Base-by-base conservation (phyloP, 2,329 filamentous ascomycete species). In the Sordariomycetes sp. region DNA sequence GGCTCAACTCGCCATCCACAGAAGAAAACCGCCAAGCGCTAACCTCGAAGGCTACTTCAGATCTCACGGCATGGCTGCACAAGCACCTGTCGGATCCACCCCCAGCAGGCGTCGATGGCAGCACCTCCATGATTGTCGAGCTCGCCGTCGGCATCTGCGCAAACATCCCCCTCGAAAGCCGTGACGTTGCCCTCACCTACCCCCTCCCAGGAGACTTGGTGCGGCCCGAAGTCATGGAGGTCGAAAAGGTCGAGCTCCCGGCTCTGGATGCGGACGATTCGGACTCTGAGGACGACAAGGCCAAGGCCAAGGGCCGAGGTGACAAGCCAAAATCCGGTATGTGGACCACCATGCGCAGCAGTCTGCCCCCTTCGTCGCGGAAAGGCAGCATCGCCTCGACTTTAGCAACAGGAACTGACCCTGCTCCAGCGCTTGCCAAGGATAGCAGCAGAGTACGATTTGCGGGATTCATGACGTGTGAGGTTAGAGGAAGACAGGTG, bases 51-150 rank as follows among this genome's bases (percentile, higher is more conserved):
- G 71, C 85, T 11, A 82, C 86, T 8, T 66, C 66, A 31, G 78
- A 77, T 43, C 66, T 90, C 36, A 79, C 79, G 3, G 75, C 72
- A 5, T 77, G 72, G 20, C 61, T 98, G 21, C 78, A 80, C 40
- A 76, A 82, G 49, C 79, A 85, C 49, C 68, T 96, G 32, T 71
- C 76, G 37, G 82, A 85, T 9, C 86, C 87, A 2, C 73, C 85
- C 1, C 85, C 86, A 0, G 61, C 79, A 2, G 88, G 87, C 8
- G 72, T 96, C n/a, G 81, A 90, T 44, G 87, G 86, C 33, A 87
- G 86, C 42, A 83, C 88, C 3, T 79, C 81, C 35, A 94, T 92
- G 79, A 96, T 98, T 54, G 73, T 95, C 35, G 88, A 95, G 58
- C 71, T 96, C 33, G 86, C 88, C 0, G 74, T 96, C 20, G 82